Evolutionary conservation across 306 rosid genomes (phyloP), one percentile per base, ranked within the genome.

Genomic region (Quillaja saponaria): DNA sequence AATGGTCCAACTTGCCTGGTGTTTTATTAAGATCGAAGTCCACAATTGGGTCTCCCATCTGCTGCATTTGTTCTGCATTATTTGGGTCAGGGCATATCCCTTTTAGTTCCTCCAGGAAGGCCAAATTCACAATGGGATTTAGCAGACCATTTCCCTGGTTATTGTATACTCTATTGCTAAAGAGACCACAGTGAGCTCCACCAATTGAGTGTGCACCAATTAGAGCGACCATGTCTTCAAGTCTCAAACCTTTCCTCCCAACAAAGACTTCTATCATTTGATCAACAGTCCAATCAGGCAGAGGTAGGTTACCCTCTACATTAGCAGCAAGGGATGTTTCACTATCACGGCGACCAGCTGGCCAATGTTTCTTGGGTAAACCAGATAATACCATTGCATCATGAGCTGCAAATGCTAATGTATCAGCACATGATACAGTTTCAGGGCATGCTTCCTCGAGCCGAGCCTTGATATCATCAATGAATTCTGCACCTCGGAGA

Each of bases 121-220:
- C 15, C 1, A 0, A 1, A 8, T 58, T 13, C 1, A 85, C 3
- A 0, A 7, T 0, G 9, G 91, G 87, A 58, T 85, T 90, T 6
- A 50, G 49, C 0, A 45, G n/a, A 3, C 53, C 34, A 0, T 46
- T 59, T 7, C 37, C 14, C 28, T 13, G 33, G 68, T 38, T 78
- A 34, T 73, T 62, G 18, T 55, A 38, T 0, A 74, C 11, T 28
- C 95, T 79, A 14, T 79, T 54, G 12, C 58, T 39, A 49, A 90
- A 66, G 8, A 34, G 0, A 0, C 14, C 54, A 13, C 95, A 87
- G 37, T 74, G 90, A 25, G 68, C 52, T 1, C 11, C 1, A 0
- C 97, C 95, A 10, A 85, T 18, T 1, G 97, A 87, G 67, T 90
- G 97, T 11, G 82, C 86, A 10, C 94, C 95, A 0, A 47, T 6